phyloP scores from a whole-genome alignment of 257 asterid species.

The Knoxia roxburghii region DNA sequence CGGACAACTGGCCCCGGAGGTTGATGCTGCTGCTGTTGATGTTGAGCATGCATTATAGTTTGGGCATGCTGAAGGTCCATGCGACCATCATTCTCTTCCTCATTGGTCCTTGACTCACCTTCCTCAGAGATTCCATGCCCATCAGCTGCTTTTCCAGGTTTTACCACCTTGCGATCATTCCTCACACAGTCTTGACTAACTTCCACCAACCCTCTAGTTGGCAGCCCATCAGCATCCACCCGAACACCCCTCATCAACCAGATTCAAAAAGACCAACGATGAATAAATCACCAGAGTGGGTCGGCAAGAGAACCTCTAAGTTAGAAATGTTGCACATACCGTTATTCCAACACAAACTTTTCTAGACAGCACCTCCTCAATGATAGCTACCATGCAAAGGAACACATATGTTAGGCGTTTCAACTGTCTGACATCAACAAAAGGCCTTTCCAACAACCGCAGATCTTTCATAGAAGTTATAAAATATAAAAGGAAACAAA shows the following conservation, averaged over 20 bases:
- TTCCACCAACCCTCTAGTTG: constrained; percentile 31
- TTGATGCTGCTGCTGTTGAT: constrained; percentile 21
- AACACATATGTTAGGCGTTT: background rate
- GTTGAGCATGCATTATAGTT: constrained; percentile 26
- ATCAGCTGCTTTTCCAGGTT: constrained; percentile 23
- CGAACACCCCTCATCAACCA: constrained; percentile 48
- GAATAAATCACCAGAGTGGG: constrained; percentile 33
- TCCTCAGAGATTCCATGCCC: constrained; percentile 31
- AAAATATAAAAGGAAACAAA: background rate
- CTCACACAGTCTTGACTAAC: constrained; percentile 18
- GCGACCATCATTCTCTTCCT: constrained; percentile 22
- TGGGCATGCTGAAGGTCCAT: constrained; percentile 23
- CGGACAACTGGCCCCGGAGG: constrained; percentile 31
- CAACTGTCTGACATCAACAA: background rate
- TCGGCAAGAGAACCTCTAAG: constrained; percentile 30
- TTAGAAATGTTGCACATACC: constrained; percentile 34
- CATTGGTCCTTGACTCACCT: constrained; percentile 33
- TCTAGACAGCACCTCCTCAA: background rate
- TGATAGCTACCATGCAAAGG: background rate
- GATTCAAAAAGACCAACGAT: constrained; percentile 38
- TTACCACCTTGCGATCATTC: constrained; percentile 26
- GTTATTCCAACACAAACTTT: constrained; percentile 12
- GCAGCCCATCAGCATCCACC: constrained; percentile 23
- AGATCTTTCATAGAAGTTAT: background rate
- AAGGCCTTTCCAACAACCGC: background rate